Conservation (phyloP, 768 basidiomycete species). For the Dentipellis fragilis region DNA sequence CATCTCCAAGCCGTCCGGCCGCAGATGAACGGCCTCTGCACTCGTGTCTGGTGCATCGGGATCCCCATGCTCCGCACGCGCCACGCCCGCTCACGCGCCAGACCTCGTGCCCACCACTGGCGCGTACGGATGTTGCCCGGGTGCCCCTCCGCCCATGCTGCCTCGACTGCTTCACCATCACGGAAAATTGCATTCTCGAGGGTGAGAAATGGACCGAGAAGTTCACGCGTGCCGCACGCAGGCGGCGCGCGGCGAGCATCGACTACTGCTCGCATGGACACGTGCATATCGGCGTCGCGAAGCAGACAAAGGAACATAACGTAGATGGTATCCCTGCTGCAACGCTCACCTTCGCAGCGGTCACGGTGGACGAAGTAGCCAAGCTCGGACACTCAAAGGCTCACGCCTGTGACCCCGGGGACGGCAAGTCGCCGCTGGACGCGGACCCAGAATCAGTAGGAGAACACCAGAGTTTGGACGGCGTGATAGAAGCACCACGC, state of each 20-base stretch:
- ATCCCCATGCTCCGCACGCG: constrained; percentile 17
- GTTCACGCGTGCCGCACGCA: constrained; percentile 52
- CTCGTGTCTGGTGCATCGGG: constrained; percentile 47
- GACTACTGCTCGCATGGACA: constrained; percentile 11
- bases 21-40: constrained; percentile 30
- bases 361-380: constrained; percentile 7
- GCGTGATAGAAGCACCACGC: neutral
- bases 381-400: neutral
- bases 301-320: neutral
- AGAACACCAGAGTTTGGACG: neutral
- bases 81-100: constrained; percentile 2
- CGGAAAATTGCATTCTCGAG: constrained; percentile 43
- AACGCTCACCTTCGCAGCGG: neutral
- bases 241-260: constrained; percentile 34
- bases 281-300: neutral
- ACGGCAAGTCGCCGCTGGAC: neutral
- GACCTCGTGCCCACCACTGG: constrained; percentile 11
- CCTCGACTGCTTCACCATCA: constrained; percentile 45
- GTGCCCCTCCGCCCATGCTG: constrained; percentile 70
- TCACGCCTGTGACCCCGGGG: neutral
- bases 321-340: neutral
- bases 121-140: constrained; percentile 30
- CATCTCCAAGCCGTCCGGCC: constrained; percentile 31
- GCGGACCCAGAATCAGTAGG: neutral
- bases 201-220: constrained; percentile 54